These are phyloP conservation scores for Phytophthora nicotianae DNA, from an alignment of 352 stramenopile genomes.

Conservation along the genomic window DNA sequence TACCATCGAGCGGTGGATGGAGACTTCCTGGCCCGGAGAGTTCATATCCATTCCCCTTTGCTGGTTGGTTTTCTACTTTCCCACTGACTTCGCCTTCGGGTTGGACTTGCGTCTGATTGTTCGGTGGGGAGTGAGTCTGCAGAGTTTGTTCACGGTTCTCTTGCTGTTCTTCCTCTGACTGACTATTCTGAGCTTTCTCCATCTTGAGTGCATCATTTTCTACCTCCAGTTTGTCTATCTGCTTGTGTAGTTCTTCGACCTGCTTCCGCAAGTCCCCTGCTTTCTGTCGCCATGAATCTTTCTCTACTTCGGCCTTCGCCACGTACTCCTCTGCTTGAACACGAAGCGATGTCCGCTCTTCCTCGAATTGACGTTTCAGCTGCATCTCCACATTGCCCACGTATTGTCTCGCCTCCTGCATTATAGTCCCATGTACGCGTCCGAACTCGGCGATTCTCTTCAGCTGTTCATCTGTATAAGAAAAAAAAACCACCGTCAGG, in stretches of 20 bases:
- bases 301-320: constrained; percentile 51
- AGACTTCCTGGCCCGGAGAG: background rate
- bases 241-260: constrained; percentile 27
- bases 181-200: constrained; percentile 14
- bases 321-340: constrained; percentile 61
- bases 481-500: constrained; percentile 14
- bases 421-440: constrained; percentile 63
- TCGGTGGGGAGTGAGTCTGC: constrained; percentile 16
- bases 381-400: constrained; percentile 64
- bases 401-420: constrained; percentile 72
- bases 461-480: constrained; percentile 64
- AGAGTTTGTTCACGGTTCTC: constrained; percentile 7
- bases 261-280: constrained; percentile 36
- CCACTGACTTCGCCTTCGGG: constrained; percentile 2
- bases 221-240: constrained; percentile 22
- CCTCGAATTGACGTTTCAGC: constrained; percentile 53
- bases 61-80: constrained; percentile 3
- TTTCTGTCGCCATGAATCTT: constrained; percentile 36
- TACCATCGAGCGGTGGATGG: background rate
- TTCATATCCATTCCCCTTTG: constrained; percentile 10
- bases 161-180: constrained; percentile 8
- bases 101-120: constrained; percentile 22
- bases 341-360: constrained; percentile 48
- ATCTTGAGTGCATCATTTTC: constrained; percentile 14
- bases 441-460: constrained; percentile 83